phyloP scores from a whole-genome alignment of 306 rosid species.

The Dalbergia cochinchinensis region DNA sequence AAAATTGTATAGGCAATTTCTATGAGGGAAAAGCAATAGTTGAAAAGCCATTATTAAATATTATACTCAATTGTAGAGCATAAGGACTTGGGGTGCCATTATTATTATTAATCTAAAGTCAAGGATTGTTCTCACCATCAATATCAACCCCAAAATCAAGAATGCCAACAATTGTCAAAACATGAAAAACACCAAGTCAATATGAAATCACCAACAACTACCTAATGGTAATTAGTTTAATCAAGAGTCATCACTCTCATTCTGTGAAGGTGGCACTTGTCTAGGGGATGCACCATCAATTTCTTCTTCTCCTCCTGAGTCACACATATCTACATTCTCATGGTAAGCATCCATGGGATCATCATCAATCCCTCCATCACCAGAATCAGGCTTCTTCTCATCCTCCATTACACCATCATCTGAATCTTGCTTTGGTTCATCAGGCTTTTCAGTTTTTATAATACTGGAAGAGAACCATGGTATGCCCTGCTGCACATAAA shows the following conservation, averaged over 20 bases:
- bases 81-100: neutral
- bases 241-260: no score
- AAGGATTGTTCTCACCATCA: no score
- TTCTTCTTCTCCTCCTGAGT: neutral
- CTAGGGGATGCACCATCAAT: neutral
- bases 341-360: slow-evolving; percentile 24
- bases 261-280: neutral
- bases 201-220: neutral
- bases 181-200: no score
- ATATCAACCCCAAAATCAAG: no score
- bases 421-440: neutral
- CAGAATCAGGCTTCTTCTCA: neutral
- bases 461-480: slow-evolving; percentile 64
- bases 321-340: slow-evolving; percentile 4
- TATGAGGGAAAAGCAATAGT: no score
- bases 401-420: neutral
- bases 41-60: no score
- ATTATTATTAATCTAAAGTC: no score
- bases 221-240: neutral
- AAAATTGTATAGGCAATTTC: no score
- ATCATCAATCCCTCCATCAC: neutral
- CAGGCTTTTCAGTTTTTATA: slow-evolving; percentile 20
- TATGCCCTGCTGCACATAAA: slow-evolving; percentile 70
- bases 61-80: neutral
- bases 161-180: neutral